A percentile compares a stretch with the other conserved stretches of the same genome.
Evolutionary conservation across 2,329 filamentous ascomycete genomes (phyloP).

Genomic region (Trichocomaceae sp.): DNA sequence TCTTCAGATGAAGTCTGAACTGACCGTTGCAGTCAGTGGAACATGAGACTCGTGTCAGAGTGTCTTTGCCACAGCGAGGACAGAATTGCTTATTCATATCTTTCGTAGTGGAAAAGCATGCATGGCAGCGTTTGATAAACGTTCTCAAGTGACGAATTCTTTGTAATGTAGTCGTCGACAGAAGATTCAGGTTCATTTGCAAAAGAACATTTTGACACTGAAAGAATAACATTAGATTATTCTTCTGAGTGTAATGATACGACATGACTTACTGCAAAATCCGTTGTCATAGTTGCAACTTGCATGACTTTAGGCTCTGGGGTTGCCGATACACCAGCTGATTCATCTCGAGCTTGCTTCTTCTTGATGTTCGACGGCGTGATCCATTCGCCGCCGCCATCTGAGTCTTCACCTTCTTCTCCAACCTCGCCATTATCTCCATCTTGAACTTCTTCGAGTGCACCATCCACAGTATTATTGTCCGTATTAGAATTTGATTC

Average conservation of each 20-base stretch:
- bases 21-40: conserved; percentile 72
- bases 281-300: conserved; percentile 85
- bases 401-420: conserved; percentile 30
- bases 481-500: conserved; percentile 15
- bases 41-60: conserved; percentile 77
- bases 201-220: conserved; percentile 77
- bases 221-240: background rate
- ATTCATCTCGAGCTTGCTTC: conserved; percentile 64
- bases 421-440: conserved; percentile 21
- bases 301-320: conserved; percentile 62
- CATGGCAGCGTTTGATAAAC: conserved; percentile 88
- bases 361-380: conserved; percentile 87
- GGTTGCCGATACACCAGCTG: conserved; percentile 43
- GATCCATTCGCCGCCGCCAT: conserved; percentile 68
- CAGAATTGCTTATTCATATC: conserved; percentile 90
- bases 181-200: conserved; percentile 86
- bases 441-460: conserved; percentile 11
- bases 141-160: conserved; percentile 80
- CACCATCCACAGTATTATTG: background rate
- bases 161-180: conserved; percentile 65
- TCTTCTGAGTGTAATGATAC: background rate
- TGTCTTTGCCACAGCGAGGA: conserved; percentile 78
- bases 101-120: conserved; percentile 77
- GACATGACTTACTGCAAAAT: conserved; percentile 69
- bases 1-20: conserved; percentile 81